Conservation (phyloP, 164 flowering plant genomes). For the Vitis labrusca region DNA sequence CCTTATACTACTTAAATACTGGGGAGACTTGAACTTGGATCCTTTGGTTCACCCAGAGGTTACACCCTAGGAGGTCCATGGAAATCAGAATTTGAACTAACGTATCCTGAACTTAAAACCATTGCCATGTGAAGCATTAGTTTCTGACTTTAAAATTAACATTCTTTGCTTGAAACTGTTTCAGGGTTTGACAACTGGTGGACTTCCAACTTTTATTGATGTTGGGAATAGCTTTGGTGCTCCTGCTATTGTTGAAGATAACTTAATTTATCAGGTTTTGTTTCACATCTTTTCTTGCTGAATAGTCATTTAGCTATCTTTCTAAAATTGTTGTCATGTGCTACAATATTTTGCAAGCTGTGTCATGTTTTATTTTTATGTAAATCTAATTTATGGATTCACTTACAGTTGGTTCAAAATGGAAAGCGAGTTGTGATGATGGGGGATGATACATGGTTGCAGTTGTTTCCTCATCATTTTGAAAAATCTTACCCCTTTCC, state of each 20-base stretch:
- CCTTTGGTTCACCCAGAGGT: no score
- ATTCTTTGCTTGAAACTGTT: conserved; percentile 13
- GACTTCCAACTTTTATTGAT: conserved; percentile 96
- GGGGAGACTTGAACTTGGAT: no score
- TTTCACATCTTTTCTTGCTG: background rate
- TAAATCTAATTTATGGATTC: conserved; percentile 8
- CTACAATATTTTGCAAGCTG: background rate
- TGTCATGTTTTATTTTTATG: background rate
- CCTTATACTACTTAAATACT: no score
- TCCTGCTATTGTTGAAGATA: conserved; percentile 92
- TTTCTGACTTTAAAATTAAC: background rate
- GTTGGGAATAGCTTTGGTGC: conserved; percentile 99
- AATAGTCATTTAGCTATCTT: background rate
- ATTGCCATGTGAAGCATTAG: conserved; percentile 22
- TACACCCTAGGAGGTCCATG: no score
- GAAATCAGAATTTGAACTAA: no score
- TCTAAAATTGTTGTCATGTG: background rate
- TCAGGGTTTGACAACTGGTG: conserved; percentile 97
- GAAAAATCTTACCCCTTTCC: conserved; percentile 77
- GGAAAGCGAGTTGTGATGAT: conserved; percentile 88
- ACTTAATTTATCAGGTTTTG: conserved; percentile 78
- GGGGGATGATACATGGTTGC: conserved; percentile 99
- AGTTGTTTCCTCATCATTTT: conserved; percentile 90
- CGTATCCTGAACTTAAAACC: background rate
- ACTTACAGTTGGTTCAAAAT: conserved; percentile 65